A percentile compares a stretch with the other conserved stretches of the same genome.
phyloP scores from a whole-genome alignment of 192 early-diverging fungal species.

The Coemansia sp. region DNA sequence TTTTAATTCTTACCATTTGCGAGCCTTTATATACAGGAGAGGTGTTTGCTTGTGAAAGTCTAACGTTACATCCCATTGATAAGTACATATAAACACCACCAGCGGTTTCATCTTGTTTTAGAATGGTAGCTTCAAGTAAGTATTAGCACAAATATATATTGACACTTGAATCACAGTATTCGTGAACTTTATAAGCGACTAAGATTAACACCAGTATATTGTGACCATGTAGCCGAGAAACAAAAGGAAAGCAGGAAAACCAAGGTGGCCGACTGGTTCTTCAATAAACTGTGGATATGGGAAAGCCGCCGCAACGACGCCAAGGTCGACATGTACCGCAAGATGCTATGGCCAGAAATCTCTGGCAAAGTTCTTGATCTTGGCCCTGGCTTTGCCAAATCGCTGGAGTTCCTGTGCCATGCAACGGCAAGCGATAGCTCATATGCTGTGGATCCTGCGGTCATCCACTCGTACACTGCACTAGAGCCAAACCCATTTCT shows the following conservation, averaged over 20 bases:
- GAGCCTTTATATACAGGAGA: no score
- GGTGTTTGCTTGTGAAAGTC: no score
- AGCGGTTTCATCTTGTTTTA: no score
- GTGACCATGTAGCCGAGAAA: not conserved
- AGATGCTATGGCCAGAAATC: slow-evolving; percentile 39
- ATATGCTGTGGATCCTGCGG: slow-evolving; percentile 18
- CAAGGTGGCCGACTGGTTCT: slow-evolving; percentile 25
- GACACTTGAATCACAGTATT: no score
- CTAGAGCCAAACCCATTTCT: slow-evolving; percentile 49
- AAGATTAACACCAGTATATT: no score
- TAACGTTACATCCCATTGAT: no score
- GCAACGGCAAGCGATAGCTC: slow-evolving; percentile 29
- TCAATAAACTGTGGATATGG: slow-evolving; percentile 31
- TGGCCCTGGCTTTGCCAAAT: slow-evolving; percentile 38
- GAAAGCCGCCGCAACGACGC: slow-evolving; percentile 37
- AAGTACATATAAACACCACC: not conserved
- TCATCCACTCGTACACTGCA: slow-evolving; percentile 37
- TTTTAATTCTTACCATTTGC: no score
- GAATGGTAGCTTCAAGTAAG: not conserved
- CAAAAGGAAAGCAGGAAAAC: not conserved
- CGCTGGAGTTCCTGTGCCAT: slow-evolving; percentile 36
- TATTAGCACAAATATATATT: not conserved
- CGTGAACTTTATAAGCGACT: no score
- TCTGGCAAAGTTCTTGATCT: slow-evolving; percentile 48
- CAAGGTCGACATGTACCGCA: slow-evolving; percentile 42